Conservation (phyloP, 345 rosid species). For the Diplotaxis tenuifolia region DNA sequence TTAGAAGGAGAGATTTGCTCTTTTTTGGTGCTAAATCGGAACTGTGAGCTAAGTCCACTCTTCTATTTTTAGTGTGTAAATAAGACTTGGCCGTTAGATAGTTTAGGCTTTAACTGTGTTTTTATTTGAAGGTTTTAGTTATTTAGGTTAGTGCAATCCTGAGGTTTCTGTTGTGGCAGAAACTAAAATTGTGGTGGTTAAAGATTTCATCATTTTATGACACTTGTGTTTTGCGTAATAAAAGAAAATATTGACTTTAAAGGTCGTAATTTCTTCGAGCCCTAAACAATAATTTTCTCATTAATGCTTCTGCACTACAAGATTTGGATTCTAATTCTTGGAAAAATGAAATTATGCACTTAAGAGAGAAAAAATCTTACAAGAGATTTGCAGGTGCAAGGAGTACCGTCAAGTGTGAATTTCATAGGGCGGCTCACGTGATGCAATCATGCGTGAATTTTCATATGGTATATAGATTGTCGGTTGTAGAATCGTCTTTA, state of each 20-base stretch:
- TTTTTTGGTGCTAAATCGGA: conserved; percentile 13
- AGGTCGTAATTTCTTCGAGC: background rate
- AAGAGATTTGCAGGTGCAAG: too few species aligned
- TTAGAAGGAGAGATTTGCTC: conserved; percentile 24
- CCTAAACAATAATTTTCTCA: too few species aligned
- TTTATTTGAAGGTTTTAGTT: background rate
- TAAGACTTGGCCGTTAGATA: conserved; percentile 27
- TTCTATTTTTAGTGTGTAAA: conserved; percentile 31
- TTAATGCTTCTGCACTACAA: too few species aligned
- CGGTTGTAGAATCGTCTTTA: too few species aligned
- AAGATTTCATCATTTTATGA: background rate
- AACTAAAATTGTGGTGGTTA: background rate
- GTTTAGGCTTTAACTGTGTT: background rate
- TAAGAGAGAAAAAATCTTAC: too few species aligned
- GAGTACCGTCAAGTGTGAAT: too few species aligned
- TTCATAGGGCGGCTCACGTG: too few species aligned
- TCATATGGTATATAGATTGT: too few species aligned
- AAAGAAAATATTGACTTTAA: background rate
- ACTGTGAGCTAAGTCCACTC: conserved; percentile 34
- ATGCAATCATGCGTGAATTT: too few species aligned
- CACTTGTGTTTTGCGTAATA: background rate
- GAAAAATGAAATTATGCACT: too few species aligned
- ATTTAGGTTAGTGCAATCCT: background rate
- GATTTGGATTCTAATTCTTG: too few species aligned
- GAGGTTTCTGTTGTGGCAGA: background rate